These are phyloP conservation scores for Starmerella davenportii DNA, from an alignment of 805 yeast genomes.

Conservation along the genomic window DNA sequence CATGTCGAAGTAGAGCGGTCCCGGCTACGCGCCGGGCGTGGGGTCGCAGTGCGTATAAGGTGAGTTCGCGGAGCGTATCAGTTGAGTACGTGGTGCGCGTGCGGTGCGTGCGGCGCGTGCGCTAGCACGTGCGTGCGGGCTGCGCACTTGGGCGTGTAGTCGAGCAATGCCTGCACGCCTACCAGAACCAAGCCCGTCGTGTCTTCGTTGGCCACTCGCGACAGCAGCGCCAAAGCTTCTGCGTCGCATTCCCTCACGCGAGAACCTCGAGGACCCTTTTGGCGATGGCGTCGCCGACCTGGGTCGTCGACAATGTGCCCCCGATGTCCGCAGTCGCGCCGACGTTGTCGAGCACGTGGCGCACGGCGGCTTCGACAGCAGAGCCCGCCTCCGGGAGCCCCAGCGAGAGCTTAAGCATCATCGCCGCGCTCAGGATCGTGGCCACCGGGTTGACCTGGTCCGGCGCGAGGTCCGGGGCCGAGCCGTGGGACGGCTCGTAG, in stretches of 20 bases:
- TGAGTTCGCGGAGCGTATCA: too few relatives aligned
- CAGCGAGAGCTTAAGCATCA: constrained; percentile 89
- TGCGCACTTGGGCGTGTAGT: too few relatives aligned
- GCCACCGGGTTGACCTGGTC: constrained; percentile 93
- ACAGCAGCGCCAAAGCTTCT: too few relatives aligned
- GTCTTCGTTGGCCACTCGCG: too few relatives aligned
- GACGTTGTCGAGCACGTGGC: constrained; percentile 60
- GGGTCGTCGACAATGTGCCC: constrained; percentile 65
- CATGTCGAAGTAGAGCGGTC: not conserved
- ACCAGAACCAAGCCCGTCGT: too few relatives aligned
- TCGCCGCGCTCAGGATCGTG: constrained; percentile 84
- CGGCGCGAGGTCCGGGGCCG: constrained; percentile 82
- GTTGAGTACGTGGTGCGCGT: too few relatives aligned
- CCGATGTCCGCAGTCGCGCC: constrained; percentile 83
- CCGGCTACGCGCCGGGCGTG: too few relatives aligned
- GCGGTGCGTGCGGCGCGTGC: too few relatives aligned
- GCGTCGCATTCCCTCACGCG: too few relatives aligned
- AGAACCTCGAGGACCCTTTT: constrained; percentile 9
- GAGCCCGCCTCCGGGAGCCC: constrained; percentile 69
- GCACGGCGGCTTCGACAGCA: constrained; percentile 78
- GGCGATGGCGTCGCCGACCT: constrained; percentile 90
- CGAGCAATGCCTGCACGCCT: too few relatives aligned
- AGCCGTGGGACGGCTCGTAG: constrained; percentile 97
- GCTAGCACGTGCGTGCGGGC: too few relatives aligned
- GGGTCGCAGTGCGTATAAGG: too few relatives aligned